Evolutionary conservation across 2,329 filamentous ascomycete genomes (phyloP), one percentile per base, ranked within the genome.

Genomic region (Alternaria burnsii): DNA sequence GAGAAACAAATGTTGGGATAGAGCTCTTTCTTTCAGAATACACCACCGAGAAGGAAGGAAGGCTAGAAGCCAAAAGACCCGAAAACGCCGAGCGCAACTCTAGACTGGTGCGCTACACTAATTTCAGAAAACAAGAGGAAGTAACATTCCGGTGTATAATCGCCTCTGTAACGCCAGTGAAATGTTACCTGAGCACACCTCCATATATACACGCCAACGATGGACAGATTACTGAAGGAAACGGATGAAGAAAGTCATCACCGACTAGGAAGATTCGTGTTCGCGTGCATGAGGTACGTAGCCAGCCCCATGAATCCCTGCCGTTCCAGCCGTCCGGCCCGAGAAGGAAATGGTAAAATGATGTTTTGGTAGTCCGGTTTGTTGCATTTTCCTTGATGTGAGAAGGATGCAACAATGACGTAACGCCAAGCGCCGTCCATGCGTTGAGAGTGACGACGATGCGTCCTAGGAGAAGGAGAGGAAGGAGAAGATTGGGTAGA

Each of bases 371-470:
- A 32, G 55, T 42, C 44, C 58, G 47, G 52, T 48, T 47, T 34
- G 22, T 41, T 63, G 61, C 52, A 43, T 52, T 40, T 62, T 65
- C 61, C 68, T 61, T 62, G 59, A 52, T 62, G 58, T 52, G 52
- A 50, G 56, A 52, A 61, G 44, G 48, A 65, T 57, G 63, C 62
- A 52, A 63, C 59, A 55, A 65, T 70, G 68, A 71, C 71, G 66
- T 72, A 56, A 65, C 67, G 70, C 73, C 71, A 71, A 71, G 68
- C 71, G 67, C 70, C 71, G 57, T 59, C 64, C 67, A 74, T 73
- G 71, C 69, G 69, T 70, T 61, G 59, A 62, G 58, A 64, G 56
- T 55, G 62, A 63, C 66, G 63, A 68, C 62, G 52, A 60, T 52
- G 62, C 70, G 66, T 66, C 67, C 36, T 48, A 48, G 52, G 53